Base-by-base conservation (phyloP, 2,329 filamentous ascomycete species). In the Beauveria australis region DNA sequence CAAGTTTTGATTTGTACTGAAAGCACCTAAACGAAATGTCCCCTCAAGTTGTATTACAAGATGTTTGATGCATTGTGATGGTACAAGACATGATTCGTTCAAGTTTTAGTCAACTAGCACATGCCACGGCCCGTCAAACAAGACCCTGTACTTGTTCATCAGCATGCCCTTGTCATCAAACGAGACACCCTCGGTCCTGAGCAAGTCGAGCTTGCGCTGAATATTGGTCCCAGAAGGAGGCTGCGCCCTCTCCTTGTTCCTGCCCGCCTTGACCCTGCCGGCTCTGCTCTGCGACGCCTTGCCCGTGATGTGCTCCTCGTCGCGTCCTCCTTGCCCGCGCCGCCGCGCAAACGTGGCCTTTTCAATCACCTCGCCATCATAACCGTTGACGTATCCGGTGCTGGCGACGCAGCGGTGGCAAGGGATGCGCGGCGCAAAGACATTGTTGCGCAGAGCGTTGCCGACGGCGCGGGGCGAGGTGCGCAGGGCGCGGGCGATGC, bases 401-500 rank as follows among this genome's bases (percentile, higher is more conserved):
- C 24, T 24, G 24, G 60, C 60, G 41, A 61, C 60, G 48, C 60
- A 61, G 54, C 60, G 60, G 54, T 61, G 54, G 53, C 60, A 61
- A 40, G 60, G 60, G 28, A 61, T 33, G 53, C 55, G 60, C 48
- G 60, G 60, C 26, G 60, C 60, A 19, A 53, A 58, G 40, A 53
- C 33, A 40, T 61, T 61, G 53, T 61, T 61, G 53, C 60, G 60
- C 6, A 61, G 60, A 54, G 60, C 60, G 48, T 61, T 61, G 60
- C 60, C 60, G 53, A 61, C 60, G 60, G 60, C 60, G 60, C 60
- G 60, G 12, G 60, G 60, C 40, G 60, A 61, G 47, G 54, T 61
- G 54, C 30, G 26, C 33, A 61, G 60, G 7, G 60, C 54, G 26
- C 41, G 33, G 19, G 60, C 60, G 22, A 61, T n/a, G 54, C 47